A percentile compares a stretch with the other conserved stretches of the same genome.
These are phyloP conservation scores for Pelargonium myrrhifolium DNA, from an alignment of 441 rosid species.

Conservation along the genomic window DNA sequence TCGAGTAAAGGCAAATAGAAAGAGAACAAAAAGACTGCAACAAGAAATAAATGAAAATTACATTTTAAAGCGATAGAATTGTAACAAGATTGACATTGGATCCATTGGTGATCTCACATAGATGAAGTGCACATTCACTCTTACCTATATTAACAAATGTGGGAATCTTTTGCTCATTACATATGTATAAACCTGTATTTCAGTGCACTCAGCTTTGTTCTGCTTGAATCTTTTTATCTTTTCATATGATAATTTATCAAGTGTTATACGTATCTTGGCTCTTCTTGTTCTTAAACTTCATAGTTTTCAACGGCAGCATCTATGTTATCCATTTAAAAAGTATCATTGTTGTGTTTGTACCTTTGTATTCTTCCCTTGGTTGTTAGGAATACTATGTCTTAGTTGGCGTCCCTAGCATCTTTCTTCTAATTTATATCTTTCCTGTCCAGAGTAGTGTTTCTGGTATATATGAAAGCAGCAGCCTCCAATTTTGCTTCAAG, in stretches of 20 bases:
- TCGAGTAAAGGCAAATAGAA: background rate
- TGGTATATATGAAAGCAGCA: background rate
- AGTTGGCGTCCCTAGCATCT: background rate
- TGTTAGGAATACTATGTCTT: background rate
- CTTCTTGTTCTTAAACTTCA: constrained; percentile 5
- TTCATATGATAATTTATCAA: background rate
- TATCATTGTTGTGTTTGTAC: background rate
- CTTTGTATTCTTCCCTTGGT: background rate
- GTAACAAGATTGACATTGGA: constrained; percentile 6
- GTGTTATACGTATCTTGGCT: background rate
- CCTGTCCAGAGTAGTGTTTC: background rate
- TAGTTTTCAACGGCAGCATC: constrained; percentile 2
- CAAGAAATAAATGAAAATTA: background rate
- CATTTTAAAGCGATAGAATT: background rate
- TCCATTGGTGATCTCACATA: background rate
- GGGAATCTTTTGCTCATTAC: background rate
- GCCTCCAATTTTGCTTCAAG: background rate
- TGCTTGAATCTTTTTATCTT: background rate
- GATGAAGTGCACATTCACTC: background rate
- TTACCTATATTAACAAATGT: background rate
- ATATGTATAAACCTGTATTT: background rate
- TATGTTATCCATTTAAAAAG: background rate
- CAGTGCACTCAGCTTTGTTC: background rate
- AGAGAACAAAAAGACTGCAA: background rate
- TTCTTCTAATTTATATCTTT: background rate